Evolutionary conservation across 306 rosid genomes (phyloP), one percentile per base, ranked within the genome.

Genomic region (Quercus berberidifolia): DNA sequence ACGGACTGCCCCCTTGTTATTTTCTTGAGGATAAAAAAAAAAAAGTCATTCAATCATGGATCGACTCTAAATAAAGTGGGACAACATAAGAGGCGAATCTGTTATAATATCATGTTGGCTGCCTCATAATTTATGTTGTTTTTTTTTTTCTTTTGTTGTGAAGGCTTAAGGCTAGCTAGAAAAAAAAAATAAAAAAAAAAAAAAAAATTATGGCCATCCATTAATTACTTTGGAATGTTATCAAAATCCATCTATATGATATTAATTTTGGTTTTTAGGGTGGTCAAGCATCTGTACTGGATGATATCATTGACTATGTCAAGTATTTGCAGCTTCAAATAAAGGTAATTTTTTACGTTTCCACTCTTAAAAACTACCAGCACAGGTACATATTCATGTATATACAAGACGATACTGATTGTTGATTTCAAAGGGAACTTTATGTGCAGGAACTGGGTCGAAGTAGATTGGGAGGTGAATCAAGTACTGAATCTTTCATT

Each of bases 251-350:
- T 59, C 59, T 1, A 81, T 73, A 2, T 52, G 51, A 65, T 30
- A 23, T 74, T 56, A 38, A 46, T 51, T 86, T 79, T 74, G 69
- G n/a, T 79, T 35, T 77, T 81, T 71, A 94, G 98, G 98, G 89
- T 78, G 77, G 87, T 83, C 92, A 91, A 79, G 89, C 87, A 25
- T 86, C 87, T 73, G 75, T 81, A 74, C 67, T 92, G 78, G 98
- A 92, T 74, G 97, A 89, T 67, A 80, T 88, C 78, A 94, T 94
- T 74, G 98, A 94, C 89, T 83, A 94, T 81, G 74, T 94, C 82
- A 92, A 94, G 86, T 81, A 85, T 81, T 82, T 94, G 87, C 93
- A 92, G 86, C 91, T 89, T 80, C 97, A 87, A 74, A 85, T 89
- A 14, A 94, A 92, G 98, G 98, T 92, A 74, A 74, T 60, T 71